phyloP scores from a whole-genome alignment of 192 early-diverging fungal genomes.

The Linnemannia elongata region DNA sequence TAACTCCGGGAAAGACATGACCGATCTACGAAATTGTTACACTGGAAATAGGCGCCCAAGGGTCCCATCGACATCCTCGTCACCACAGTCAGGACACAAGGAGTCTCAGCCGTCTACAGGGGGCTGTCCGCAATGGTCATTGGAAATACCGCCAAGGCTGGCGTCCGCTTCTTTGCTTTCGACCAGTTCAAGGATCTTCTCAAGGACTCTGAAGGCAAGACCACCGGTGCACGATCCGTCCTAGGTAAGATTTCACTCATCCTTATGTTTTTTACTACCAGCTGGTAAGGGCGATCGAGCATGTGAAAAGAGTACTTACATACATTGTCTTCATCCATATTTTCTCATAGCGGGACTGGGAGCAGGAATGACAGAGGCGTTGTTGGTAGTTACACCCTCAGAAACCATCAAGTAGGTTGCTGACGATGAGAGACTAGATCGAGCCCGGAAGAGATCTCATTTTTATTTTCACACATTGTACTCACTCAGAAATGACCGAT shows the following conservation, averaged over 20 bases:
- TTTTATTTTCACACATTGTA: not conserved
- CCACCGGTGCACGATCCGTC: conserved; percentile 75
- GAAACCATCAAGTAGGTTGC: conserved; percentile 91
- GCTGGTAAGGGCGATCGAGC: not conserved
- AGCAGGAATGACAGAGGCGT: conserved; percentile 91
- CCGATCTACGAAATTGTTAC: not conserved
- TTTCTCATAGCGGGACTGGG: conserved; percentile 76
- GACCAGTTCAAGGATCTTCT: conserved; percentile 85
- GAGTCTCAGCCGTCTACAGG: conserved; percentile 83
- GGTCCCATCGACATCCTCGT: conserved; percentile 88
- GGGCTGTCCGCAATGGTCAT: conserved; percentile 92
- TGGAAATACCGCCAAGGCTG: conserved; percentile 94
- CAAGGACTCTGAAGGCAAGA: conserved; percentile 77
- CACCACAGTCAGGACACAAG: conserved; percentile 79
- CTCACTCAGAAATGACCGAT: not conserved
- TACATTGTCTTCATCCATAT: not conserved
- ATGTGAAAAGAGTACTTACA: not conserved
- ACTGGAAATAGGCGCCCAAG: conserved; percentile 62
- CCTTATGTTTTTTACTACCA: not conserved
- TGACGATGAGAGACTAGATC: not conserved
- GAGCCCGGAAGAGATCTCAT: not conserved
- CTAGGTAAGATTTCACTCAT: conserved; percentile 51
- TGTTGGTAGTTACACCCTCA: conserved; percentile 90
- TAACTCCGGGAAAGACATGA: not conserved
- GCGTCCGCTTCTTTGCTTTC: conserved; percentile 93